Evolutionary conservation across 225 moss, liverwort and hornwort species (phyloP).

Genomic region (Ulota crispa): DNA sequence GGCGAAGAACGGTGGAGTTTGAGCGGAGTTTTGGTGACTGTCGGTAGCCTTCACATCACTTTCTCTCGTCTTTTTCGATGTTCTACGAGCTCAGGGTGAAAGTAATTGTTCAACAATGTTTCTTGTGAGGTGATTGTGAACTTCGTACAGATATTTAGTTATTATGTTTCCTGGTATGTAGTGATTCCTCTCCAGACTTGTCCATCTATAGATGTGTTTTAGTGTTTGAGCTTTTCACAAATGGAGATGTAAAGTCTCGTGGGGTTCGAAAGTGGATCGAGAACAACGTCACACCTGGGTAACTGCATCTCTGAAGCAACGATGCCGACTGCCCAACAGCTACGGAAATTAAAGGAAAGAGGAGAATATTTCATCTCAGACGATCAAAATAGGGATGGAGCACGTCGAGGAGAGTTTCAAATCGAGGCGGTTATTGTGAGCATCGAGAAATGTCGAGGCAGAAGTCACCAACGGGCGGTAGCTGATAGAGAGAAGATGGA

Average conservation of each 20-base stretch:
- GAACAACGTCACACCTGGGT: background rate
- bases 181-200: background rate
- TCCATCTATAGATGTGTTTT: background rate
- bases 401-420: background rate
- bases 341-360: background rate
- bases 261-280: background rate
- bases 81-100: background rate
- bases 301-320: background rate
- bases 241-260: no score
- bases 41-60: background rate
- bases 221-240: background rate
- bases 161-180: background rate
- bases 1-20: background rate
- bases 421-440: conserved; percentile 29
- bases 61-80: background rate
- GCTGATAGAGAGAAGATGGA: conserved; percentile 20
- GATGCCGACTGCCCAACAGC: background rate
- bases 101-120: background rate
- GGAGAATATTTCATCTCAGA: conserved; percentile 9
- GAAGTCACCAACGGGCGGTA: background rate
- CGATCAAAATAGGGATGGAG: background rate
- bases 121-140: background rate
- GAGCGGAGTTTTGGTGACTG: background rate
- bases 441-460: conserved; percentile 17
- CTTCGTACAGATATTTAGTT: background rate